Conservation (phyloP, 108 stramenopile species). For the Skeletonema tropicum region DNA sequence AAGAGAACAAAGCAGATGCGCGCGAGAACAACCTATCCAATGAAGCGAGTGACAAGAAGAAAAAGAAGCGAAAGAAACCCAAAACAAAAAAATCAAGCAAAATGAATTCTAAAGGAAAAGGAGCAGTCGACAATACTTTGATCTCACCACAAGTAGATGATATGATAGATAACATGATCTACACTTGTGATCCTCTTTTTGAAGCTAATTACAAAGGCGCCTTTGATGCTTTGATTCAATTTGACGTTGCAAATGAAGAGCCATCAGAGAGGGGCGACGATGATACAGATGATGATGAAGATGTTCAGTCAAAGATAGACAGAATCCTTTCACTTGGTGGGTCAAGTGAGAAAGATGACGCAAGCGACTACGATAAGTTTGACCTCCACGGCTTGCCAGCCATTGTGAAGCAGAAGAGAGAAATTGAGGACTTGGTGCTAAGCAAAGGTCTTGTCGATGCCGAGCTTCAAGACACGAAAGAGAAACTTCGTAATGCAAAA, state of each 20-base stretch:
- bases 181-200: neutral
- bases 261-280: neutral
- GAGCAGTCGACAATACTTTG: neutral
- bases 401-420: neutral
- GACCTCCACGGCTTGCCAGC: neutral
- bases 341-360: neutral
- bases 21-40: neutral
- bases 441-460: neutral
- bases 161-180: conserved; percentile 2
- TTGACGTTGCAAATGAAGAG: neutral
- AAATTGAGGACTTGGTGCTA: neutral
- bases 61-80: neutral
- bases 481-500: neutral
- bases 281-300: neutral
- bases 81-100: neutral
- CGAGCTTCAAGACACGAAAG: conserved; percentile 3
- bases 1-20: neutral
- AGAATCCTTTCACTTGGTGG: conserved; percentile 1
- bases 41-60: neutral
- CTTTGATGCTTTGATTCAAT: neutral
- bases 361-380: neutral
- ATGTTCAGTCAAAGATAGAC: neutral
- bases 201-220: neutral
- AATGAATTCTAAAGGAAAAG: neutral
- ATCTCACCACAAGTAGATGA: neutral